phyloP scores from a whole-genome alignment of 106 monocot species.

The Apostasia ramifera region DNA sequence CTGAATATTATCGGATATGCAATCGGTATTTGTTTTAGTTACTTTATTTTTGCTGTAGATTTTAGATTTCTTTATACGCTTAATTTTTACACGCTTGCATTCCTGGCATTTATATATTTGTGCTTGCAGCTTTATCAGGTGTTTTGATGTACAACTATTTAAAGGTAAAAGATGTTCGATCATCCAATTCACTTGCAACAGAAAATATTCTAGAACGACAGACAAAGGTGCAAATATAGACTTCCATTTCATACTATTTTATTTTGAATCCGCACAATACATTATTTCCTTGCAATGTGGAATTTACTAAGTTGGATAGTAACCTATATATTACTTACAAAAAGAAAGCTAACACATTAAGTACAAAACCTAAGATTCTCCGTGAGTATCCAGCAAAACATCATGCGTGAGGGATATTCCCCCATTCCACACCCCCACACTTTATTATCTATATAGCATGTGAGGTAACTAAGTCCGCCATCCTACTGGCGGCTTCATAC shows the following conservation, averaged over 20 bases:
- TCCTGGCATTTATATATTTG: conserved; percentile 37
- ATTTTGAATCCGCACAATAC: not conserved
- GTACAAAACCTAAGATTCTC: not conserved
- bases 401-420: no score
- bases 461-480: no score
- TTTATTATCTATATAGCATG: no score
- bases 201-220: conserved; percentile 59
- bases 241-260: not conserved
- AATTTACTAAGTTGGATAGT: not conserved
- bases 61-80: not conserved
- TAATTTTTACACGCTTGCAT: conserved; percentile 8
- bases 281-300: not conserved
- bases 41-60: not conserved
- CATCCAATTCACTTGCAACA: conserved; percentile 38
- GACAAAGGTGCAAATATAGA: conserved; percentile 46
- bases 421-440: no score
- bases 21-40: conserved; percentile 47
- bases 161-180: conserved; percentile 74
- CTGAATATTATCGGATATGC: conserved; percentile 90
- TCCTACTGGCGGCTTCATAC: no score
- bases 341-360: not conserved
- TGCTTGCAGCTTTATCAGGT: conserved; percentile 77
- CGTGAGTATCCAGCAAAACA: no score
- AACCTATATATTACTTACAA: not conserved
- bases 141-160: conserved; percentile 97